phyloP scores from a whole-genome alignment of 768 basidiomycete genomes.

The Strobilomyces dryophilus region DNA sequence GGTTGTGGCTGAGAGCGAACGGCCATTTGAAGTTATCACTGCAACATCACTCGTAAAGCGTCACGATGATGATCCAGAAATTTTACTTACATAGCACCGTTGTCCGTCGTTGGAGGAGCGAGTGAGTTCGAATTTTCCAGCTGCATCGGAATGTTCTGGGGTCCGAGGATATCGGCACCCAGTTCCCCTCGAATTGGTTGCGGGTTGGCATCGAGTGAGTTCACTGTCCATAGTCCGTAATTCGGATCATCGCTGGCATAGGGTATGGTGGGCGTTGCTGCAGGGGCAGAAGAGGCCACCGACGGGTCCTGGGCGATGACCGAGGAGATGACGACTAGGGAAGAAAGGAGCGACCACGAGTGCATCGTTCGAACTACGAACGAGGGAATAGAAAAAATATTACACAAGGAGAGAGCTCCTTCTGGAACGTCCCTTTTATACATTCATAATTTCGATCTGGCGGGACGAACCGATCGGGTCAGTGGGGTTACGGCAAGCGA shows the following conservation, averaged over 20 bases:
- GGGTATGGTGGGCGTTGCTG: conserved; percentile 40
- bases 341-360: conserved; percentile 28
- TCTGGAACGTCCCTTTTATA: conserved; percentile 9
- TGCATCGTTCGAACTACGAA: conserved; percentile 19
- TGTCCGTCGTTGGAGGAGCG: conserved; percentile 61
- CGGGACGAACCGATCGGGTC: not conserved
- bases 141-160: conserved; percentile 52
- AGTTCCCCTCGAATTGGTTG: conserved; percentile 42
- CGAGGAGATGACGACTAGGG: conserved; percentile 17
- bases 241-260: conserved; percentile 46
- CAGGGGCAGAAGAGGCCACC: conserved; percentile 24
- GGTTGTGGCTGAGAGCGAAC: conserved; percentile 56
- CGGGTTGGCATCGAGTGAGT: conserved; percentile 25
- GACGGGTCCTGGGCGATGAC: conserved; percentile 20
- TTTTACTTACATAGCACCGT: conserved; percentile 41
- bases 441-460: not conserved
- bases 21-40: conserved; percentile 60
- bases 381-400: conserved; percentile 14
- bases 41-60: not conserved
- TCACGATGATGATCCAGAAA: not conserved
- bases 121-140: conserved; percentile 53
- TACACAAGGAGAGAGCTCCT: conserved; percentile 10
- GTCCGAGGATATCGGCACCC: conserved; percentile 50
- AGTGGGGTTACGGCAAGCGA: not conserved
- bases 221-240: conserved; percentile 36